Evolutionary conservation across 2,329 filamentous ascomycete genomes (phyloP), one percentile per base, ranked within the genome.

Genomic region (Beauveria caledonica): DNA sequence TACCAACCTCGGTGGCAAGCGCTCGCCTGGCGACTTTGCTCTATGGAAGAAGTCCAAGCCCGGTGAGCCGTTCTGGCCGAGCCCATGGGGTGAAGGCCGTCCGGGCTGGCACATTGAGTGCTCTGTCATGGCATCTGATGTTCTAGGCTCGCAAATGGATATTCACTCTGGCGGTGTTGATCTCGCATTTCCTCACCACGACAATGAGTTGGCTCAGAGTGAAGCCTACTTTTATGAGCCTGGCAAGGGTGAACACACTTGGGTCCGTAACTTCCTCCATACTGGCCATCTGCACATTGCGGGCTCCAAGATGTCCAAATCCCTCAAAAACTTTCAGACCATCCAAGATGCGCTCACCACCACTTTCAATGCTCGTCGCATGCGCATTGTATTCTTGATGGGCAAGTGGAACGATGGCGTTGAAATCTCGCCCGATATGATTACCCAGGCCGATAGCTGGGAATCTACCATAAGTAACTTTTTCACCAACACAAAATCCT

Each of bases 41-140:
- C 78, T 97, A 1, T 97, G 92, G 92, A 97, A 97, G 73, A 86
- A 87, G 58, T 92, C 88, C 1, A 97, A 96, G 75, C 85, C 90
- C 15, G 93, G 93, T 48, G 93, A 97, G 78, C 93, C 93, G 0
- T 89, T 85, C 65, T 97, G 93, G 93, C 80, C 86, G 5, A 94
- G 89, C 66, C 86, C 86, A 3, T 97, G 93, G 92, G 92, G 93
- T 5, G 80, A 86, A 60, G 92, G 92, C 5, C 81, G 93, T 49
- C 93, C 93, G 1, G 93, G 93, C 19, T 97, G 93, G 93, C 93
- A 97, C 70, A 97, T 97, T 68, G 92, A 97, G 76, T 97, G 93
- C 84, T 92, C 88, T 1, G 92, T 92, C 17, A 97, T 97, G 93
- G 92, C 92, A 0, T 93, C 89, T 2, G 90, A 92, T 64, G 83